Base-by-base conservation (phyloP, 1,139 yeast genomes). In the Spathaspora sp. region DNA sequence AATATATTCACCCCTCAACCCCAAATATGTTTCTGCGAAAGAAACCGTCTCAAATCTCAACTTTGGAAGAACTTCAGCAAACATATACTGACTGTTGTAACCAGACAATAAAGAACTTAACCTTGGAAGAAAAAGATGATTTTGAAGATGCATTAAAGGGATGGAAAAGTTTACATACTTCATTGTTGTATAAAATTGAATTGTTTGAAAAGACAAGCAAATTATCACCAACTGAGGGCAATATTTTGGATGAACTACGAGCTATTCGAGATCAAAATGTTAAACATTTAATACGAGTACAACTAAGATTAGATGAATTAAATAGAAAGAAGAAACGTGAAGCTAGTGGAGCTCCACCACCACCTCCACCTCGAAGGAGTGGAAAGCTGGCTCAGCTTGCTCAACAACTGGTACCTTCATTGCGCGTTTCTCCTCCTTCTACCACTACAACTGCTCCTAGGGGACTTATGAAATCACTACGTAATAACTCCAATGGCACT, bases 161-260 rank as follows among this genome's bases (percentile, higher is more conserved):
- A 2, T 86, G 91, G 91, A 84, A 82, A 56, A 72, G 82, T 7
- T 64, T 86, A 16, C 88, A 83, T 53, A 81, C 87, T 1, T 75
- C 79, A 44, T 70, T 83, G 9, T 68, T 81, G 44, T 80, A 70
- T 59, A 80, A 80, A 55, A 64, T 84, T 39, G 86, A 83, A 34
- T 55, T 68, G 11, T 73, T 84, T 46, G 86, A 82, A 43, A 76
- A 75, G 49, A 60, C 67, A 8, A 46, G 58, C 24, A 70, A 68
- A 49, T 55, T 73, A 45, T 52, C 66, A 9, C 60, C 64, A 6
- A 82, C 80, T 42, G 84, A 80, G 50, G 51, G 63, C 17, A 59
- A 60, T 25, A 58, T 80, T 4, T 59, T 78, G 36, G 67, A 67
- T 41, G 84, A 80, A 53, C 61, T 81, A 40, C 70, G 70, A 55